Evolutionary conservation across 2,329 filamentous ascomycete species (phyloP).

Genomic region (Stagonosporopsis vannaccii): DNA sequence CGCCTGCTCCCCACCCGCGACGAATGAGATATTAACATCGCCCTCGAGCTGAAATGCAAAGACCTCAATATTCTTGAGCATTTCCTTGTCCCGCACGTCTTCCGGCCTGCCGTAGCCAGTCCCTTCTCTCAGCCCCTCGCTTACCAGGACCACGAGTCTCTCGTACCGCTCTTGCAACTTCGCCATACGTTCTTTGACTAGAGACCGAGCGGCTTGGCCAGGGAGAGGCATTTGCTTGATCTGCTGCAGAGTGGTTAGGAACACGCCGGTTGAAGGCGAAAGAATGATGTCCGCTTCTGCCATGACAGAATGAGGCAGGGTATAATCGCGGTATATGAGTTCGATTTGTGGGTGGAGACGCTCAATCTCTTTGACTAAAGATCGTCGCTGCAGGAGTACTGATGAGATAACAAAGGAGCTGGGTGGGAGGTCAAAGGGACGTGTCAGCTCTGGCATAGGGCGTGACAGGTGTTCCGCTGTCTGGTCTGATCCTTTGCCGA

Average conservation of each 20-base stretch:
- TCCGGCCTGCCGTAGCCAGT: slow-evolving; percentile 31
- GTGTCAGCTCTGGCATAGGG: neutral
- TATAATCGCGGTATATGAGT: slow-evolving; percentile 69
- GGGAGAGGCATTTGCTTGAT: slow-evolving; percentile 76
- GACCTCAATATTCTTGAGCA: slow-evolving; percentile 59
- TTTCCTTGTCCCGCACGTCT: slow-evolving; percentile 52
- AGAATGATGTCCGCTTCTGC: slow-evolving; percentile 76
- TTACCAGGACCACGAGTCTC: slow-evolving; percentile 71
- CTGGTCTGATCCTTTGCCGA: neutral
- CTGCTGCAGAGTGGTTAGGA: slow-evolving; percentile 75
- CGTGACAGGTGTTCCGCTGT: neutral
- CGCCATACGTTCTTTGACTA: slow-evolving; percentile 63
- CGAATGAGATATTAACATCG: slow-evolving; percentile 49
- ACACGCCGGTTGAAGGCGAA: slow-evolving; percentile 71
- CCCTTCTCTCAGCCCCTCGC: slow-evolving; percentile 48
- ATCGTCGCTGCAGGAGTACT: slow-evolving; percentile 54
- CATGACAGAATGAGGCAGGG: slow-evolving; percentile 29
- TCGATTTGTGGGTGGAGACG: slow-evolving; percentile 57
- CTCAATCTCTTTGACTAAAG: slow-evolving; percentile 61
- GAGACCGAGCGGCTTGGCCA: slow-evolving; percentile 54
- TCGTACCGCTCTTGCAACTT: slow-evolving; percentile 68
- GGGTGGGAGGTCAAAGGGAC: slow-evolving; percentile 16
- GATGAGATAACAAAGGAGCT: slow-evolving; percentile 62
- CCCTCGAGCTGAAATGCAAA: slow-evolving; percentile 55
- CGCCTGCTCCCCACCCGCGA: slow-evolving; percentile 53